Base-by-base conservation (phyloP, 108 stramenopile genomes). In the Licmophora abbreviata region DNA sequence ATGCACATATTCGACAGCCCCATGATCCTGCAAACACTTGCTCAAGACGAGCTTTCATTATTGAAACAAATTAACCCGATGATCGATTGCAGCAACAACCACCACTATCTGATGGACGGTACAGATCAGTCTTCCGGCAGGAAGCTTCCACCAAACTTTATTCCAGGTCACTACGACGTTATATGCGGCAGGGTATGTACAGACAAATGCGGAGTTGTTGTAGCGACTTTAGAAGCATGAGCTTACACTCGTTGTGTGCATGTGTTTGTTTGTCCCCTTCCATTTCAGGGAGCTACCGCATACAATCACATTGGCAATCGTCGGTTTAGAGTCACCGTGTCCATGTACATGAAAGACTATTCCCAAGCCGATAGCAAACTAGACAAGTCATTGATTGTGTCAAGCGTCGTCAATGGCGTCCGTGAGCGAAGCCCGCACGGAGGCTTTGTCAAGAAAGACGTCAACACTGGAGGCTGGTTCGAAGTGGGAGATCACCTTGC, bases 371-470 rank as follows among this genome's bases (percentile, higher is more conserved):
- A 44, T 14, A 44, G 24, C 6, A 67, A 59, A 51, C 17, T 69
- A 24, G 63, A 54, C 10, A 74, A 74, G 31, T 59, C 68, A 3
- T 46, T 34, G 9, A 51, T 74, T 15, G 56, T 74, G 4, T 46
- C 50, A 11, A 22, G 26, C 25, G 48, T 74, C 15, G 25, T 74
- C 37, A 59, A 64, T 2, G 31, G 21, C 5, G 52, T 74, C 5
- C 56, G 63, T 23, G 10, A 28, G 47, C 29, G 43, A 17, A 58
- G 48, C 46, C 57, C 58, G 35, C 34, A 48, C 29, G 69, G 69
- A 29, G 57, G 62, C 18, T 70, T 70, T 55, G 58, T 70, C 36
- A 70, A 59, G 22, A 7, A 33, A 30, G 15, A 57, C 23, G 51
- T 50, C 27, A 46, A 21, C 38, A 29, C 42, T 24, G 59, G 54